Evolutionary conservation across 768 basidiomycete species (phyloP).

Genomic region (Mycena galericulata): DNA sequence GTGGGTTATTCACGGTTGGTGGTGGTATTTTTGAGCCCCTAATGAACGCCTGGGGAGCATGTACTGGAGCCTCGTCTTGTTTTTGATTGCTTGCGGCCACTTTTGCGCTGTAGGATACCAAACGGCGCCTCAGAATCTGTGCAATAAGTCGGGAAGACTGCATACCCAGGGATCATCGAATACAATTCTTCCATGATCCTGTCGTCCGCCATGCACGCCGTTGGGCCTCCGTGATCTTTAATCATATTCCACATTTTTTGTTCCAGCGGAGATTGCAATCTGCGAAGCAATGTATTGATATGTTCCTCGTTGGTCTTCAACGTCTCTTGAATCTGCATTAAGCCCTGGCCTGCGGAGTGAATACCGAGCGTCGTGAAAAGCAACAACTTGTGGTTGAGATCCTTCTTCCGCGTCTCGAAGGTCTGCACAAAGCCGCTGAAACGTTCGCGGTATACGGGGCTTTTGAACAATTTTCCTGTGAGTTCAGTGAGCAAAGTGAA

Average conservation of each 20-base stretch:
- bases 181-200: not conserved
- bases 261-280: not conserved
- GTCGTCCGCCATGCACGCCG: not conserved
- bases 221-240: not conserved
- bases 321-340: not conserved
- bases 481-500: too few species aligned
- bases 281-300: not conserved
- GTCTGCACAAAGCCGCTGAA: not conserved
- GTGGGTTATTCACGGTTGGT: too few species aligned
- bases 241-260: not conserved
- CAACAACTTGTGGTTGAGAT: slow-evolving; percentile 1
- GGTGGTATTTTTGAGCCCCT: too few species aligned
- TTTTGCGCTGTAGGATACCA: too few species aligned
- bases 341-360: not conserved
- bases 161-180: not conserved
- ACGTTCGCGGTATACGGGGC: not conserved
- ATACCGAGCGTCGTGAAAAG: not conserved
- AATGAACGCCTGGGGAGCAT: too few species aligned
- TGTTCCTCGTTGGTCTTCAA: not conserved
- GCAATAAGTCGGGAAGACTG: not conserved
- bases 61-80: too few species aligned
- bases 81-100: too few species aligned
- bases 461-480: not conserved
- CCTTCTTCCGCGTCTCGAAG: not conserved
- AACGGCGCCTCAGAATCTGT: too few species aligned